Percentiles rank a stretch among this genome's conserved stretches.
Evolutionary conservation across 768 basidiomycete species (phyloP).

Genomic region (Exidia glandulosa): DNA sequence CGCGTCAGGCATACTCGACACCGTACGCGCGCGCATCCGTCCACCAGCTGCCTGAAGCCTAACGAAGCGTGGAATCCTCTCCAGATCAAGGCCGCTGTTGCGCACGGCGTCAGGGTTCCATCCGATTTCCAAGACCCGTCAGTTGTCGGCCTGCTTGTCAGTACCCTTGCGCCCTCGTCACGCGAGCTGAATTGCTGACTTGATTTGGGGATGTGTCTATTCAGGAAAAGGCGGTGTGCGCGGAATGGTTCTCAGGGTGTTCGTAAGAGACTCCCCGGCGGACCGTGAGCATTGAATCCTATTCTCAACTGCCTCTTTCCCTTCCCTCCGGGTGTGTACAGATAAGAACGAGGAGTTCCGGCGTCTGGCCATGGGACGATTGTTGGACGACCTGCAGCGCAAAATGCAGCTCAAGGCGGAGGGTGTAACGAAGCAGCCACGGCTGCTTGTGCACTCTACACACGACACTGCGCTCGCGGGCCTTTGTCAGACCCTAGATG

Average conservation of each 20-base stretch:
- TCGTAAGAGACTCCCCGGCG: slow-evolving; percentile 1
- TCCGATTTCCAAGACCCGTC: slow-evolving; percentile 56
- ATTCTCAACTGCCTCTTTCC: background rate
- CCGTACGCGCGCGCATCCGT: slow-evolving; percentile 25
- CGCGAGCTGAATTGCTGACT: too few species aligned
- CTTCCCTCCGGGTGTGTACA: slow-evolving; percentile 16
- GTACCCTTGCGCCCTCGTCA: too few species aligned
- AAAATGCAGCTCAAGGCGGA: slow-evolving; percentile 53
- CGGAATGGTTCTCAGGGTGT: slow-evolving; percentile 66
- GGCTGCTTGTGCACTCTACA: slow-evolving; percentile 47
- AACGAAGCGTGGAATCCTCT: background rate
- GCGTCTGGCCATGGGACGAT: slow-evolving; percentile 64
- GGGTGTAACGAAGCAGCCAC: slow-evolving; percentile 37
- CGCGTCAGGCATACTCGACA: slow-evolving; percentile 66
- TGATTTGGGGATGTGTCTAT: background rate
- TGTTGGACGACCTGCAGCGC: slow-evolving; percentile 50
- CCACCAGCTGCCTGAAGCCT: background rate
- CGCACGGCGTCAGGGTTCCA: slow-evolving; percentile 63
- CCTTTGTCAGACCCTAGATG: slow-evolving; percentile 52
- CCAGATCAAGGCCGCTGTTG: slow-evolving; percentile 55
- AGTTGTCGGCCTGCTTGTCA: slow-evolving; percentile 48
- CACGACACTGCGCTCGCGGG: slow-evolving; percentile 66
- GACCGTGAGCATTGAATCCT: background rate
- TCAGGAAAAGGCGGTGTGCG: slow-evolving; percentile 61
- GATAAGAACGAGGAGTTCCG: slow-evolving; percentile 69